Conservation (phyloP, 2,329 filamentous ascomycete species). For the Thielaviopsis punctulata region DNA sequence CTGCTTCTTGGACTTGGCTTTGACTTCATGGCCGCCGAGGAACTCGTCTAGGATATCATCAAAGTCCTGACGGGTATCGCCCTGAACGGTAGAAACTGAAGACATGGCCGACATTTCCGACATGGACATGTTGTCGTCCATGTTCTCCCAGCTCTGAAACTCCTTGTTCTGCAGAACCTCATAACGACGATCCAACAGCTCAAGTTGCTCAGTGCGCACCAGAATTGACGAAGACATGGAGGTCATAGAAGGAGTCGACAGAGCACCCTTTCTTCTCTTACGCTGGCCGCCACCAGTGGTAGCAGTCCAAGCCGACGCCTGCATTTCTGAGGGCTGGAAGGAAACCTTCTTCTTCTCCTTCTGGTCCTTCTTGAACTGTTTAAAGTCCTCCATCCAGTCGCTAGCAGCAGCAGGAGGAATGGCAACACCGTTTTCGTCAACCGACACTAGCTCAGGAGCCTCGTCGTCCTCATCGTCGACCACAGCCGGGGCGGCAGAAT, state of each 20-base stretch:
- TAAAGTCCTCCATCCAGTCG: conserved; percentile 83
- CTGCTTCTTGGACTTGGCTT: conserved; percentile 50
- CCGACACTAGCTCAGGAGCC: conserved; percentile 31
- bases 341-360: conserved; percentile 25
- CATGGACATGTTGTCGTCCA: conserved; percentile 30
- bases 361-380: conserved; percentile 79
- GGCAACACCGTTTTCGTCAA: conserved; percentile 23
- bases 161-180: conserved; percentile 68
- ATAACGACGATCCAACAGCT: conserved; percentile 74
- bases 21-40: conserved; percentile 35
- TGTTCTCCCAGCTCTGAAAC: conserved; percentile 30
- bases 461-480: conserved; percentile 17
- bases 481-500: conserved; percentile 12
- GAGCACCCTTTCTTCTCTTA: conserved; percentile 90
- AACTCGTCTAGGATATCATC: conserved; percentile 89
- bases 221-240: conserved; percentile 85
- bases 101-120: conserved; percentile 44
- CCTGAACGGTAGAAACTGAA: conserved; percentile 47
- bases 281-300: conserved; percentile 63
- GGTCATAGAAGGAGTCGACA: conserved; percentile 74
- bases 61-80: conserved; percentile 60
- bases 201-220: conserved; percentile 72
- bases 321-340: conserved; percentile 39
- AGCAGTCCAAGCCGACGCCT: conserved; percentile 55
- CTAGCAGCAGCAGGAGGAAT: conserved; percentile 42